Evolutionary conservation across 1,139 yeast species (phyloP).

Genomic region (Kodamaea alishanica): DNA sequence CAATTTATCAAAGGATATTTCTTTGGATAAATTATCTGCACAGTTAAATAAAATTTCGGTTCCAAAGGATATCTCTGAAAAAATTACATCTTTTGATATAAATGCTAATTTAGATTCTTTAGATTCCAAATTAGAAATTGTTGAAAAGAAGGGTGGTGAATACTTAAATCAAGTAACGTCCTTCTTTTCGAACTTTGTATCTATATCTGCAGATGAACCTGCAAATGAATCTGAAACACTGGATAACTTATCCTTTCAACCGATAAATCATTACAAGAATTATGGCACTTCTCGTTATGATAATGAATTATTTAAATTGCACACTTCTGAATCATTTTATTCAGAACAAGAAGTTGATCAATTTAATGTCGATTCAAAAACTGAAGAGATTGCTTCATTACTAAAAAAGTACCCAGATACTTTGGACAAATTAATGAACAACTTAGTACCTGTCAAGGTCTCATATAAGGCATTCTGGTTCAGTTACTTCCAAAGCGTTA

Average conservation of each 20-base stretch:
- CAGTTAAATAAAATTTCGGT: conserved; percentile 4
- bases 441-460: conserved; percentile 63
- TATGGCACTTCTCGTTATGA: conserved; percentile 44
- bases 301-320: conserved; percentile 39
- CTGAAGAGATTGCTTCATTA: conserved; percentile 49
- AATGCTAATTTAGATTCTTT: conserved; percentile 47
- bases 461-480: conserved; percentile 70
- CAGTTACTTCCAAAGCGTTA: conserved; percentile 58
- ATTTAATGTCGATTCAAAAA: conserved; percentile 49
- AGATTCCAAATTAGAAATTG: conserved; percentile 63
- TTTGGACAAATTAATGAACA: conserved; percentile 55
- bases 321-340: conserved; percentile 27
- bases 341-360: conserved; percentile 15
- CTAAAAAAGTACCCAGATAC: conserved; percentile 48
- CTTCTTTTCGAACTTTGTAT: conserved; percentile 52
- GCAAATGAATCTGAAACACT: conserved; percentile 14
- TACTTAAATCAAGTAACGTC: conserved; percentile 57
- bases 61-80: conserved; percentile 2
- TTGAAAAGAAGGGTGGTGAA: conserved; percentile 61
- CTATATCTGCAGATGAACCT: conserved; percentile 28
- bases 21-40: conserved; percentile 7
- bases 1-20: conserved; percentile 7
- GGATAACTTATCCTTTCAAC: conserved; percentile 17
- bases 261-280: conserved; percentile 21
- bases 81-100: conserved; percentile 5